These are phyloP conservation scores for Monilinia aucupariae DNA, from an alignment of 2,329 filamentous ascomycete genomes.

Conservation along the genomic window DNA sequence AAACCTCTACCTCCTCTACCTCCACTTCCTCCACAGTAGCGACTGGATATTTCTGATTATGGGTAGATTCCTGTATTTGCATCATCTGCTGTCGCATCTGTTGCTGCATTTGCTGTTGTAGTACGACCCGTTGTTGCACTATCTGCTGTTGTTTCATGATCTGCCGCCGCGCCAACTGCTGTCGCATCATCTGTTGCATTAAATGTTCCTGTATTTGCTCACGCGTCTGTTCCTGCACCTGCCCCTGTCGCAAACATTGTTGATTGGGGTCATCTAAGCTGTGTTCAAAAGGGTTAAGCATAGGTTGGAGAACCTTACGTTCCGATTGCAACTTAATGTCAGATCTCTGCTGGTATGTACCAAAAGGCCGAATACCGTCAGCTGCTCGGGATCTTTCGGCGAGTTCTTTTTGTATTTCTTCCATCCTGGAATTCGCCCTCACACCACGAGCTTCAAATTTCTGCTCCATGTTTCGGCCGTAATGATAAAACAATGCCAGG, in stretches of 20 bases:
- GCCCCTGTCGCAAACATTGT: neutral
- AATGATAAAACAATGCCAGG: neutral
- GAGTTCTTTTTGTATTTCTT: slow-evolving; percentile 6
- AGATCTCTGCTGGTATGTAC: neutral
- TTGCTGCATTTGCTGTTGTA: neutral
- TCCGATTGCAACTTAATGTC: neutral
- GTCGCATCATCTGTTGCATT: neutral
- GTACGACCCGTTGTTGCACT: neutral
- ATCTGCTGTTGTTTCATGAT: neutral
- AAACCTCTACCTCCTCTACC: neutral
- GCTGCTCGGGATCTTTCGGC: slow-evolving; percentile 2
- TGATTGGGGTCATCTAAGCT: neutral
- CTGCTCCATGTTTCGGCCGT: slow-evolving; percentile 12
- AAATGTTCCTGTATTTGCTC: neutral
- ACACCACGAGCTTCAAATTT: neutral
- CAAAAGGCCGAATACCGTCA: slow-evolving; percentile 13
- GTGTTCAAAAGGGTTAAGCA: neutral
- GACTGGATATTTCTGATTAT: neutral
- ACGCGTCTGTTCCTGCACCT: neutral
- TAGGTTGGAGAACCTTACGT: neutral
- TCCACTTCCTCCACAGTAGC: neutral
- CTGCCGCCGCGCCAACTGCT: neutral
- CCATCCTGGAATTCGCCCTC: slow-evolving; percentile 6
- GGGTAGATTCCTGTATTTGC: neutral
- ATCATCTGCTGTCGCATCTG: neutral